phyloP scores from a whole-genome alignment of 495 filamentous ascomycete genomes.

The Neurospora sp. region DNA sequence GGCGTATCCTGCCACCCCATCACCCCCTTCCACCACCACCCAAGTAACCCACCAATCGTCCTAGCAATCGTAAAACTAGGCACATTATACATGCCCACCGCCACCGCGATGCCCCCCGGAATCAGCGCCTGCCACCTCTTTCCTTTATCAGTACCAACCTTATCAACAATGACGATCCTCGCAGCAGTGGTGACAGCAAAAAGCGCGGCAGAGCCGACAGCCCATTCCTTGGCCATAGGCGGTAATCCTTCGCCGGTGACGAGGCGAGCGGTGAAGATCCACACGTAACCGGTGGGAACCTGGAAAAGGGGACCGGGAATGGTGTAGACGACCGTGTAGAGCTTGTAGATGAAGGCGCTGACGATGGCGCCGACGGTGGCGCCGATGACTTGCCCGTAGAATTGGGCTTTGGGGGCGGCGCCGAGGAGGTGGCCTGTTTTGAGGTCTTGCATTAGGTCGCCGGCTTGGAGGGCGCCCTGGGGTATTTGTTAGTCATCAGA shows the following conservation, averaged over 20 bases:
- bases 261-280: constrained; percentile 90
- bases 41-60: constrained; percentile 72
- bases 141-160: constrained; percentile 17
- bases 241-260: constrained; percentile 92
- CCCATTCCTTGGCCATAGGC: constrained; percentile 67
- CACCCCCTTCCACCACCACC: constrained; percentile 65
- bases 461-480: constrained; percentile 88
- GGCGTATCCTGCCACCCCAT: constrained; percentile 44
- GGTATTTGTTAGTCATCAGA: background rate
- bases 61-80: constrained; percentile 91
- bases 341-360: constrained; percentile 76
- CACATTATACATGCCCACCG: constrained; percentile 83
- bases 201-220: constrained; percentile 55
- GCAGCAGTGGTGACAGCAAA: constrained; percentile 61
- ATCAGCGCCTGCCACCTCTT: constrained; percentile 50
- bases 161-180: constrained; percentile 38
- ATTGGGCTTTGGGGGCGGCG: constrained; percentile 87
- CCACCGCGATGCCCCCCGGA: constrained; percentile 91
- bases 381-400: constrained; percentile 92
- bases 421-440: constrained; percentile 94
- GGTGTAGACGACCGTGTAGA: constrained; percentile 84
- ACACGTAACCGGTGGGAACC: constrained; percentile 88
- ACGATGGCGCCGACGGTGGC: constrained; percentile 80
- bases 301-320: constrained; percentile 85
- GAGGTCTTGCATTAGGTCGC: constrained; percentile 96